Percentiles rank a stretch among this genome's conserved stretches.
Conservation (phyloP, 805 yeast genomes). For the Ogataea corticis region DNA sequence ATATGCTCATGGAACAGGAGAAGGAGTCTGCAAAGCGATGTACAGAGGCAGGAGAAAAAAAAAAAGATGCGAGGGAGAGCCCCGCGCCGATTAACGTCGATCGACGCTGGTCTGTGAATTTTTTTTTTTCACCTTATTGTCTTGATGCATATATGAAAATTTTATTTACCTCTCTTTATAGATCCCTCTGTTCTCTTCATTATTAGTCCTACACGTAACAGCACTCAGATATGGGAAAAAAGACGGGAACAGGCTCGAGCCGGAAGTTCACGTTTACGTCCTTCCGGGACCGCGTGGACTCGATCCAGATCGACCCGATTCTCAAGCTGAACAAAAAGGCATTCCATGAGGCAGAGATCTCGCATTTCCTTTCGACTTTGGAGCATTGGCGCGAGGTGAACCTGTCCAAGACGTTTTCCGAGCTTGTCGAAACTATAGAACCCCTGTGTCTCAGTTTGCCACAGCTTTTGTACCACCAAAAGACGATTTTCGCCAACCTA, state of each 20-base stretch:
- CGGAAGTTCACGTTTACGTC: conserved; percentile 68
- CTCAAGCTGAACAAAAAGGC: conserved; percentile 56
- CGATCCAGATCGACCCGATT: conserved; percentile 75
- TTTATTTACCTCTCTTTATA: conserved; percentile 1
- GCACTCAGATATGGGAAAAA: conserved; percentile 30
- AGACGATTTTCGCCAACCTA: conserved; percentile 47
- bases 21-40: too few relatives aligned
- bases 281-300: conserved; percentile 81
- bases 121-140: background rate
- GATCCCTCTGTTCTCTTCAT: background rate
- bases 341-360: conserved; percentile 69
- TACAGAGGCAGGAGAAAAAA: too few relatives aligned
- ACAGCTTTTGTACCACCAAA: conserved; percentile 72
- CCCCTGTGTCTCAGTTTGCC: conserved; percentile 69
- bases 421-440: conserved; percentile 57
- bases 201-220: background rate
- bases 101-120: background rate
- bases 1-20: too few relatives aligned
- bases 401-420: conserved; percentile 67
- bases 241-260: conserved; percentile 52
- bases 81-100: conserved; percentile 6
- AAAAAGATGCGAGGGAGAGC: background rate
- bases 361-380: conserved; percentile 76
- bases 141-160: conserved; percentile 3
- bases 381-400: conserved; percentile 90